Evolutionary conservation across 768 basidiomycete genomes (phyloP).

Genomic region (Galerina sulciceps): DNA sequence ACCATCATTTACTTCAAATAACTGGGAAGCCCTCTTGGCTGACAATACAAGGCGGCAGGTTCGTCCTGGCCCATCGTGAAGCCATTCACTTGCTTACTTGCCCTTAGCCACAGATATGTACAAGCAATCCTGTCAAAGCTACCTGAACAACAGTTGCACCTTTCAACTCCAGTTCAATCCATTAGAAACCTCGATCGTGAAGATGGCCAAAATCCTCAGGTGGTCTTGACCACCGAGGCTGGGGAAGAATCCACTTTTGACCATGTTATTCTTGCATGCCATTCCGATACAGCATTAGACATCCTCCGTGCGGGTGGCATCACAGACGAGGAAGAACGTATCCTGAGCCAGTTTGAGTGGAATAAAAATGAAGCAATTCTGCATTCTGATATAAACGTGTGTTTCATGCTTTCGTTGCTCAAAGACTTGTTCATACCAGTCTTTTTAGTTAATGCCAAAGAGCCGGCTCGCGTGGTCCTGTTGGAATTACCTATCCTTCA

Average conservation of each 20-base stretch:
- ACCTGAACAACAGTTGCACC: constrained; percentile 55
- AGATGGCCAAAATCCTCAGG: constrained; percentile 22
- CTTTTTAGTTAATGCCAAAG: constrained; percentile 66
- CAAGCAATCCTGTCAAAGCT: constrained; percentile 60
- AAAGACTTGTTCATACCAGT: not conserved
- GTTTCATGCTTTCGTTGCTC: not conserved
- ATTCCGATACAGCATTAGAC: constrained; percentile 65
- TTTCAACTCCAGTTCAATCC: constrained; percentile 58
- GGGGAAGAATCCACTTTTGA: constrained; percentile 58
- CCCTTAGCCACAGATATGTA: constrained; percentile 66
- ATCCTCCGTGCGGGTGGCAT: constrained; percentile 56
- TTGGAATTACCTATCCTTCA: constrained; percentile 78
- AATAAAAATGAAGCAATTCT: constrained; percentile 69
- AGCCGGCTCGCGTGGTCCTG: constrained; percentile 68
- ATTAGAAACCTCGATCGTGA: constrained; percentile 35
- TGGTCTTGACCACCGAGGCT: constrained; percentile 49
- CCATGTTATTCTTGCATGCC: constrained; percentile 75
- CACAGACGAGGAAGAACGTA: constrained; percentile 54
- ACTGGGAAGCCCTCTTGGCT: constrained; percentile 74
- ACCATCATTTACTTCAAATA: constrained; percentile 76
- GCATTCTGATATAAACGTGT: constrained; percentile 67
- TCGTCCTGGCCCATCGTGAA: constrained; percentile 7
- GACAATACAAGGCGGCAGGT: constrained; percentile 77
- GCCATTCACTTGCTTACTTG: not conserved
- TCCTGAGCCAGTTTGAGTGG: constrained; percentile 67